Evolutionary conservation across 345 rosid species (phyloP).

Genomic region (Eucalyptus melliodora): DNA sequence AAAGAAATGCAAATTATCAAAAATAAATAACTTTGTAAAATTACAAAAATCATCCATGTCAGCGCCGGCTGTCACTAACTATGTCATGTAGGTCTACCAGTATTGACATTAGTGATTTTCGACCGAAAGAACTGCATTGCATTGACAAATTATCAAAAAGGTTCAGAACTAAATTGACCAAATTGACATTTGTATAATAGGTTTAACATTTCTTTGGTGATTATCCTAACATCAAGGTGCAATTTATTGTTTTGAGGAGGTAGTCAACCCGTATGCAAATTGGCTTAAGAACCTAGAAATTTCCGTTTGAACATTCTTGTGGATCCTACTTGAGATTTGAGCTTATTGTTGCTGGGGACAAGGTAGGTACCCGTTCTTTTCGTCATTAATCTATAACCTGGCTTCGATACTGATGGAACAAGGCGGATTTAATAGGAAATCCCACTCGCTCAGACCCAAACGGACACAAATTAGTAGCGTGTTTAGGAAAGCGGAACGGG

Average conservation of each 20-base stretch:
- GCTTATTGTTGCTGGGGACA: not conserved
- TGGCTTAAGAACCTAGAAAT: not conserved
- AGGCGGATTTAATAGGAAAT: not conserved
- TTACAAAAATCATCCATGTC: not conserved
- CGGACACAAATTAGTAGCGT: not conserved
- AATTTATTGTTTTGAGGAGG: not conserved
- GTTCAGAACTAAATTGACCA: not conserved
- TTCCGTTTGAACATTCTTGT: not conserved
- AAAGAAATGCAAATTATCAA: not conserved
- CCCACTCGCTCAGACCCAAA: not conserved
- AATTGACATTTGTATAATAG: fast-evolving
- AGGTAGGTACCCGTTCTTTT: not conserved
- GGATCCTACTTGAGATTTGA: not conserved
- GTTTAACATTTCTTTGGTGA: not conserved
- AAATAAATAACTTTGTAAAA: not conserved
- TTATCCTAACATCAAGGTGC: not conserved
- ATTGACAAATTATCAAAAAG: not conserved
- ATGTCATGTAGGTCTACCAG: fast-evolving
- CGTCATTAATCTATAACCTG: not conserved
- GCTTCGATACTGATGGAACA: not conserved
- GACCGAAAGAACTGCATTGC: fast-evolving
- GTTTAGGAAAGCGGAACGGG: not conserved
- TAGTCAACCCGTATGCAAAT: not conserved
- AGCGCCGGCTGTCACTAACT: fast-evolving
- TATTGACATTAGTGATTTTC: fast-evolving